Conservation (phyloP, 495 filamentous ascomycete species). For the Cercophora scortea region DNA sequence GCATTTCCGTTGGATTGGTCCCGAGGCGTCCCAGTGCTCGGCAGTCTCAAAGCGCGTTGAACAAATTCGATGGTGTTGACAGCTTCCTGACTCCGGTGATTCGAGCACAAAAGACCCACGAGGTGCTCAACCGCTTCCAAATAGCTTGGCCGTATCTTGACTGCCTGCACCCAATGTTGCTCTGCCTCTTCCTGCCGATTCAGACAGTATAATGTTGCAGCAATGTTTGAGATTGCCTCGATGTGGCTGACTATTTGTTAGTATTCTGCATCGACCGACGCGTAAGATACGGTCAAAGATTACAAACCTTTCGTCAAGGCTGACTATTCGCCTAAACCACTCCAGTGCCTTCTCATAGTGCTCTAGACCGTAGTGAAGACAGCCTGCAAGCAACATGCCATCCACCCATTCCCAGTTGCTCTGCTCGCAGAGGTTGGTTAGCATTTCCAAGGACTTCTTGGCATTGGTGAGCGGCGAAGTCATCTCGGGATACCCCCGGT, state of each 20-base stretch:
- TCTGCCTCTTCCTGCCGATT: slow-evolving; percentile 79
- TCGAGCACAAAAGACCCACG: slow-evolving; percentile 77
- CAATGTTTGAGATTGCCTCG: slow-evolving; percentile 89
- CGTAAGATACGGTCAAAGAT: background rate
- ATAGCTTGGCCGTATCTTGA: slow-evolving; percentile 78
- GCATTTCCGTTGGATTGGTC: slow-evolving; percentile 12
- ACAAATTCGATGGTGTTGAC: slow-evolving; percentile 85
- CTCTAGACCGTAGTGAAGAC: slow-evolving; percentile 85
- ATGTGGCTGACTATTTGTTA: slow-evolving; percentile 61
- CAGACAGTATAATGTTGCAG: slow-evolving; percentile 78
- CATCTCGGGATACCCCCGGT: slow-evolving; percentile 10
- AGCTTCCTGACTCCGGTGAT: slow-evolving; percentile 75
- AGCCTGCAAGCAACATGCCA: slow-evolving; percentile 89
- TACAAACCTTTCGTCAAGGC: slow-evolving; percentile 67
- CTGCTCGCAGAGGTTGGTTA: slow-evolving; percentile 75
- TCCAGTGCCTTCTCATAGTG: slow-evolving; percentile 78
- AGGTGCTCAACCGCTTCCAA: slow-evolving; percentile 97
- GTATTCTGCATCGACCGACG: slow-evolving; percentile 2
- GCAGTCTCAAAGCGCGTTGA: slow-evolving; percentile 62
- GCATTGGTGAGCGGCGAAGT: slow-evolving; percentile 42
- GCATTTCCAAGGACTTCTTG: slow-evolving; percentile 64
- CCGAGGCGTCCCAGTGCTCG: slow-evolving; percentile 2
- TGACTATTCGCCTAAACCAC: slow-evolving; percentile 83
- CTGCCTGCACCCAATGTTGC: slow-evolving; percentile 74
- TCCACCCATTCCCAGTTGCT: slow-evolving; percentile 92